Evolutionary conservation across 352 stramenopile species (phyloP).

Genomic region (Globisporangium rhizosaccharum): DNA sequence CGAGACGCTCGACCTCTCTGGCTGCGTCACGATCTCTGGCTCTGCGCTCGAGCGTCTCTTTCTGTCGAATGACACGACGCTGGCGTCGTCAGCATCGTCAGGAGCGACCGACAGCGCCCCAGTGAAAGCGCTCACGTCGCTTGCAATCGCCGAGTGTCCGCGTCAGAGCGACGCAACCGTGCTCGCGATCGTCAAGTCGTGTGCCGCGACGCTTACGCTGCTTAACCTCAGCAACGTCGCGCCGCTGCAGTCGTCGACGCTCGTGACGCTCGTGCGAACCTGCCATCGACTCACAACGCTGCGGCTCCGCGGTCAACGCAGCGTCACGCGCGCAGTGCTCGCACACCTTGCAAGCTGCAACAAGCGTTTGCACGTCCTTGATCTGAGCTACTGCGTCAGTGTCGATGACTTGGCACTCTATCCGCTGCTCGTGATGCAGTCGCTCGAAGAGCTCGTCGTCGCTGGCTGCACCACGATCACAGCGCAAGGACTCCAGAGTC

Average conservation of each 20-base stretch:
- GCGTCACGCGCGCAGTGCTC: slow-evolving; percentile 38
- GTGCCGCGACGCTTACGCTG: slow-evolving; percentile 18
- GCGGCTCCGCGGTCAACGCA: slow-evolving; percentile 26
- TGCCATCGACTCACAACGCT: slow-evolving; percentile 25
- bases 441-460: slow-evolving; percentile 41
- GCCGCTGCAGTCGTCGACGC: slow-evolving; percentile 13
- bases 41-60: slow-evolving; percentile 40
- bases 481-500: slow-evolving; percentile 30
- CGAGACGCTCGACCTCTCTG: slow-evolving; percentile 47
- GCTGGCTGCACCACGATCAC: slow-evolving; percentile 30
- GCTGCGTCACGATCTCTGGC: slow-evolving; percentile 41
- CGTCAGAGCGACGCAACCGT: slow-evolving; percentile 27
- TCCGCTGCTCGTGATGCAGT: slow-evolving; percentile 53
- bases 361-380: slow-evolving; percentile 42
- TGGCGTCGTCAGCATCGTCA: slow-evolving; percentile 1
- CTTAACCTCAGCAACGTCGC: slow-evolving; percentile 37
- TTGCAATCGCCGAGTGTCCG: slow-evolving; percentile 23
- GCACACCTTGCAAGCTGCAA: slow-evolving; percentile 51
- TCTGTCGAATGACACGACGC: slow-evolving; percentile 24
- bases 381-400: slow-evolving; percentile 40
- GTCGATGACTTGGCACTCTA: slow-evolving; percentile 65
- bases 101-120: neutral
- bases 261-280: slow-evolving; percentile 36
- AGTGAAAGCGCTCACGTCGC: slow-evolving; percentile 19
- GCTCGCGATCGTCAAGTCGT: slow-evolving; percentile 26